A percentile compares a stretch with the other conserved stretches of the same genome.
Evolutionary conservation across 345 rosid species (phyloP).

Genomic region (Bruguiera gymnorhiza): DNA sequence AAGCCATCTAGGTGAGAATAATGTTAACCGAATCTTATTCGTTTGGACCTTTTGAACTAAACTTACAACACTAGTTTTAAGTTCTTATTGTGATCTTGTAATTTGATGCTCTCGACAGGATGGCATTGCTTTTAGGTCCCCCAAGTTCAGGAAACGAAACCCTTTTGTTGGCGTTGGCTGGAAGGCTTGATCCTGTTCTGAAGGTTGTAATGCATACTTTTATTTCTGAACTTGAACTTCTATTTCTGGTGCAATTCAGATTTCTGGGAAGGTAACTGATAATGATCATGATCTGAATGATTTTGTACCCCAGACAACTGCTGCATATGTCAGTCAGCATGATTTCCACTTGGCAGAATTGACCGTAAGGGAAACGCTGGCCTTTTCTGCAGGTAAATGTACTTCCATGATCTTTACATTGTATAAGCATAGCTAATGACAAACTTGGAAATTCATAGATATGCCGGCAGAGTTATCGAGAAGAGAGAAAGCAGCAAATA

Average conservation of each 20-base stretch:
- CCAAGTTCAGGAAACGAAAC: conserved; percentile 76
- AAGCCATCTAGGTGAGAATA: conserved; percentile 53
- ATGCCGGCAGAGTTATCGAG: conserved; percentile 54
- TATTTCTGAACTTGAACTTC: no score
- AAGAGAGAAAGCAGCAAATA: conserved; percentile 65
- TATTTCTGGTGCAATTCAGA: conserved; percentile 25
- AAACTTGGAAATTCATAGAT: conserved; percentile 30
- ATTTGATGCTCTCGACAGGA: conserved; percentile 26
- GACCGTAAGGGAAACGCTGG: conserved; percentile 75
- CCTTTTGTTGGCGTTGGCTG: conserved; percentile 64
- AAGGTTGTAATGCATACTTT: conserved; percentile 33
- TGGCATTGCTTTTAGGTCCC: conserved; percentile 76
- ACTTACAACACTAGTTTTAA: no score
- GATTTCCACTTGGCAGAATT: conserved; percentile 52
- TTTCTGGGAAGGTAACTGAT: conserved; percentile 50
- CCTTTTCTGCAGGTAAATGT: conserved; percentile 48
- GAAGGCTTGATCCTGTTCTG: conserved; percentile 49
- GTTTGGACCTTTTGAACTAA: no score
- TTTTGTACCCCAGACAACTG: conserved; percentile 62
- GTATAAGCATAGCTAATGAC: background rate
- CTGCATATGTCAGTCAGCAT: conserved; percentile 58
- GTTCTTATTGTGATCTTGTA: no score
- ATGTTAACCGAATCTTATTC: background rate
- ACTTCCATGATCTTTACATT: background rate
- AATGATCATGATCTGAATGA: conserved; percentile 49